phyloP scores from a whole-genome alignment of 176 grass and related monocot species.

The Thalia dealbata region DNA sequence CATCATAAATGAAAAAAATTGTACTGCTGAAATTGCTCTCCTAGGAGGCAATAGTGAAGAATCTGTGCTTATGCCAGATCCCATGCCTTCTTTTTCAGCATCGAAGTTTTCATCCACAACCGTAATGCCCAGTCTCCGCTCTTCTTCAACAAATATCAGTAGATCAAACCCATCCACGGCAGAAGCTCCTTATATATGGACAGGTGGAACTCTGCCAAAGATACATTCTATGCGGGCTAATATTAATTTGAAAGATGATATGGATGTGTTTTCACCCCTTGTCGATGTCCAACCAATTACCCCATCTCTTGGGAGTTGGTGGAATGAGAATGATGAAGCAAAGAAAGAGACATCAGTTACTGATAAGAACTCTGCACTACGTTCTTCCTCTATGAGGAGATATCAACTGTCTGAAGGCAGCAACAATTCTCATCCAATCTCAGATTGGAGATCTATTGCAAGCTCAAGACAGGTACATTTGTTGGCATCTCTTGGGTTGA shows the following conservation, averaged over 20 bases:
- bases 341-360: constrained; percentile 54
- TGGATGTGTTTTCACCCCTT: constrained; percentile 99
- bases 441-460: constrained; percentile 63
- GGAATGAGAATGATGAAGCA: constrained; percentile 67
- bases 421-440: constrained; percentile 48
- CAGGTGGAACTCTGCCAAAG: constrained; percentile 50
- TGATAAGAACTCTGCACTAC: constrained; percentile 44
- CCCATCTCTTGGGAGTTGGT: constrained; percentile 65
- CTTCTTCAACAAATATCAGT: constrained; percentile 37
- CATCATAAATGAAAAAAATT: constrained; percentile 72
- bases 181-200: constrained; percentile 45
- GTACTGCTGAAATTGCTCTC: constrained; percentile 78
- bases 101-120: constrained; percentile 39
- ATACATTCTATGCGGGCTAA: constrained; percentile 47
- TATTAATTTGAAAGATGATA: constrained; percentile 86
- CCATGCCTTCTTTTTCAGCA: constrained; percentile 55
- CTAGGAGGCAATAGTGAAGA: constrained; percentile 76
- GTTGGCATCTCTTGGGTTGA: constrained; percentile 1
- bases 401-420: constrained; percentile 49
- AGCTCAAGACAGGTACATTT: constrained; percentile 54
- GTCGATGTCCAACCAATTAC: constrained; percentile 95
- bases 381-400: constrained; percentile 41
- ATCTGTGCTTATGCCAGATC: constrained; percentile 96
- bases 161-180: constrained; percentile 30
- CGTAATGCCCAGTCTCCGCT: constrained; percentile 37